These are phyloP conservation scores for Sclerotiophoma versabilis DNA, from an alignment of 2,329 filamentous ascomycete species.

Conservation along the genomic window DNA sequence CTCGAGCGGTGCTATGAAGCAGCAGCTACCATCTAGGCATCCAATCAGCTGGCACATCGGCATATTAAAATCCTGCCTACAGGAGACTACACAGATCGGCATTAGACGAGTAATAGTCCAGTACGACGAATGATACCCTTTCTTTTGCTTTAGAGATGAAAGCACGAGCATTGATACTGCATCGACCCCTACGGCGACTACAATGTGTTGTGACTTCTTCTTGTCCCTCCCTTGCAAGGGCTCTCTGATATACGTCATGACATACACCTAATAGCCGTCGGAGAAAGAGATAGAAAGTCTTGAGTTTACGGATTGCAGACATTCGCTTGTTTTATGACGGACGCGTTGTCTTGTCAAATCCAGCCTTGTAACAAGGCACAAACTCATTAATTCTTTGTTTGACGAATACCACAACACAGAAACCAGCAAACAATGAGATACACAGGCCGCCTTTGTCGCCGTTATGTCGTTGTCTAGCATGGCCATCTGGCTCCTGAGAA, in stretches of 20 bases:
- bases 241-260: neutral
- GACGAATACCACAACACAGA: neutral
- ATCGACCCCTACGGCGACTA: neutral
- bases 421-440: neutral
- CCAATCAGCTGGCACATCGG: neutral
- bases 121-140: constrained; percentile 10
- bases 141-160: neutral
- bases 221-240: neutral
- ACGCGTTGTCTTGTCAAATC: too few relatives aligned
- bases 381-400: neutral
- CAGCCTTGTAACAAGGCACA: neutral
- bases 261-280: neutral
- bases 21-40: neutral
- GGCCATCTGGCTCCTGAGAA: neutral
- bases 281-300: too few relatives aligned
- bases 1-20: neutral
- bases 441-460: neutral
- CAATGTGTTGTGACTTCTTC: too few relatives aligned
- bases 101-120: neutral
- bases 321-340: too few relatives aligned
- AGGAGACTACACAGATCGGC: neutral
- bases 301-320: too few relatives aligned
- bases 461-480: neutral
- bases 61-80: too few relatives aligned
- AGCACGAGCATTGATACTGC: neutral